These are phyloP conservation scores for Trichophyton simii DNA, from an alignment of 2,329 filamentous ascomycete genomes.

Conservation along the genomic window DNA sequence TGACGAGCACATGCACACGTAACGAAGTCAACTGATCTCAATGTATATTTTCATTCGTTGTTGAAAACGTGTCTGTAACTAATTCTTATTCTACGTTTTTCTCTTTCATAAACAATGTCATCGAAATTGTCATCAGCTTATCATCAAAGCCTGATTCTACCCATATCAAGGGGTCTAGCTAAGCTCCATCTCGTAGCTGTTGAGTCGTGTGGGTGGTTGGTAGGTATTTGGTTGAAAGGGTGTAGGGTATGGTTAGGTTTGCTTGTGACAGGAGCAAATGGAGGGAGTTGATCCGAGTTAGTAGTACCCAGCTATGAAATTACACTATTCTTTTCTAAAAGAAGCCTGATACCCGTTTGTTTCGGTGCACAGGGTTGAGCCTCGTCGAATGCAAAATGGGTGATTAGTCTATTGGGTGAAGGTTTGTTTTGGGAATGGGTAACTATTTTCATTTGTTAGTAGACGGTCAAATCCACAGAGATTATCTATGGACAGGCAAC, in stretches of 20 bases:
- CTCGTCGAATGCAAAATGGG: constrained; percentile 1
- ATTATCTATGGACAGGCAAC: constrained; percentile 28
- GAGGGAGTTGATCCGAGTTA: neutral
- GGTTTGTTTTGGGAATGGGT: constrained; percentile 69
- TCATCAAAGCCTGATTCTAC: neutral
- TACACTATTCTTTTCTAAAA: neutral
- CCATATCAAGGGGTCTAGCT: neutral
- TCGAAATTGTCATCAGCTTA: neutral
- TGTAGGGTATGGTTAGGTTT: neutral
- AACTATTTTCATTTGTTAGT: constrained; percentile 39
- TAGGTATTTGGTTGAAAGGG: neutral
- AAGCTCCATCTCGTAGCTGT: neutral
- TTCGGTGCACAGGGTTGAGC: constrained; percentile 9
- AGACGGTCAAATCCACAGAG: too few species aligned
- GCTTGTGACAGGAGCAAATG: neutral
- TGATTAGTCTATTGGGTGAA: constrained; percentile 40
- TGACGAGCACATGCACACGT: neutral
- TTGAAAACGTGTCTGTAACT: constrained; percentile 1
- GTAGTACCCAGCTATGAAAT: neutral
- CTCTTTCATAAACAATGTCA: neutral
- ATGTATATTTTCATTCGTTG: constrained; percentile 3
- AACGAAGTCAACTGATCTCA: constrained; percentile 2
- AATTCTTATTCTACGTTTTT: neutral
- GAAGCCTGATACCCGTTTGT: neutral
- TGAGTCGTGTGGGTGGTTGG: neutral